Conservation (phyloP, 2,329 filamentous ascomycete genomes). For the Pyrenochaeta sp. region DNA sequence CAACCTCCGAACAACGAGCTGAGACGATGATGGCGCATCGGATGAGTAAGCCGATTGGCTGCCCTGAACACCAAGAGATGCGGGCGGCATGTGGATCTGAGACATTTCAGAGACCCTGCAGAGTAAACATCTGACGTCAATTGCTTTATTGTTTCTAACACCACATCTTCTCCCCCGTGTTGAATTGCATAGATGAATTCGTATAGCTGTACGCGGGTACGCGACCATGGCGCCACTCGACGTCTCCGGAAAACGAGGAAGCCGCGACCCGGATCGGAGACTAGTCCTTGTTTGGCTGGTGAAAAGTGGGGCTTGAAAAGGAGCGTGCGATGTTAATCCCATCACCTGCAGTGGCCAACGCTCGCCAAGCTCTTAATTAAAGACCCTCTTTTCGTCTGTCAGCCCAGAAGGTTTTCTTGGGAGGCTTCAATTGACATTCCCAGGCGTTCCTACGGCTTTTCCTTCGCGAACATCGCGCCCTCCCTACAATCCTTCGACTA, state of each 20-base stretch:
- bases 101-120: slow-evolving; percentile 1
- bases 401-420: slow-evolving; percentile 12
- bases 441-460: slow-evolving; percentile 9
- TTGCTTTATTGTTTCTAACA: not conserved
- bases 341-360: slow-evolving; percentile 16
- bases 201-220: not conserved
- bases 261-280: slow-evolving; percentile 10
- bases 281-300: slow-evolving; percentile 7
- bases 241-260: not conserved
- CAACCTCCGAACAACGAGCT: slow-evolving; percentile 3
- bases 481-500: not conserved
- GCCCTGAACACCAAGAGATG: slow-evolving; percentile 13
- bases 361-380: slow-evolving; percentile 5
- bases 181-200: not conserved
- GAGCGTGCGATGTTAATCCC: slow-evolving; percentile 4
- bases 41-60: slow-evolving; percentile 18
- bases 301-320: not conserved
- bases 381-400: slow-evolving; percentile 22
- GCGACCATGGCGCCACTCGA: slow-evolving; percentile 1
- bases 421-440: slow-evolving; percentile 13
- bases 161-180: not conserved
- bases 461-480: slow-evolving; percentile 14
- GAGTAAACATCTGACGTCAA: not conserved
- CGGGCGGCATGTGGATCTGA: slow-evolving; percentile 5
- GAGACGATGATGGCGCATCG: slow-evolving; percentile 1